Evolutionary conservation across 441 rosid species (phyloP).

Genomic region (Capsella rubella): DNA sequence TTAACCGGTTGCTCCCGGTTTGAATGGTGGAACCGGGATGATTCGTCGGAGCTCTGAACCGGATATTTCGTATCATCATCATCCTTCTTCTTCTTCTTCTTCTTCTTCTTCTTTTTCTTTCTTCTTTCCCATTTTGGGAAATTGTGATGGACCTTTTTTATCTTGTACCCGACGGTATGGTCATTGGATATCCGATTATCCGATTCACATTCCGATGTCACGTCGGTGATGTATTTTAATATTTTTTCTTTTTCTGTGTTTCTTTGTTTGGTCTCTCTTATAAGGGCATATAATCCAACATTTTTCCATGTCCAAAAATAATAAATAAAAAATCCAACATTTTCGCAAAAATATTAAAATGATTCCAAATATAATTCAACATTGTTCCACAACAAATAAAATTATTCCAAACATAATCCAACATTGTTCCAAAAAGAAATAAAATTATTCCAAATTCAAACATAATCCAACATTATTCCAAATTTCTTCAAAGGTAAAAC

Average conservation of each 20-base stretch:
- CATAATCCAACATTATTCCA: no score
- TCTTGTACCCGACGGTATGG: constrained; percentile 36
- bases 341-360: no score
- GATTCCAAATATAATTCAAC: no score
- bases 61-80: constrained; percentile 34
- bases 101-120: neutral
- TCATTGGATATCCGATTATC: constrained; percentile 32
- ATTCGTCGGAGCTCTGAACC: constrained; percentile 38
- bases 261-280: neutral
- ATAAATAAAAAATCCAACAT: no score
- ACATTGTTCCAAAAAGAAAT: no score
- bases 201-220: constrained; percentile 1
- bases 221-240: constrained; percentile 2
- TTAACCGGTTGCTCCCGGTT: constrained; percentile 7
- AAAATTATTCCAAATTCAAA: no score
- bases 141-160: constrained; percentile 1
- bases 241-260: neutral
- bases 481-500: no score
- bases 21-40: constrained; percentile 23
- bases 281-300: no score
- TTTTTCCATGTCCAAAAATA: no score
- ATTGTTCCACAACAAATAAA: no score
- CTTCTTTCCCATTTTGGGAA: constrained; percentile 19
- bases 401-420: no score
- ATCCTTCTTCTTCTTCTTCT: no score